phyloP scores from a whole-genome alignment of 345 rosid genomes.

The Arabidopsis thaliana region TAIR10.1 NC_003074.8:22252501-22253000 shows the following conservation, averaged over 20 bases:
- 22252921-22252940: too few relatives aligned
- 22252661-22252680: slow-evolving; percentile 40
- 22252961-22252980: too few relatives aligned
- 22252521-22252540: neutral
- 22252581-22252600: neutral
- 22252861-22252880: neutral
- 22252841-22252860: neutral
- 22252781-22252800: neutral
- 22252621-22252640: slow-evolving; percentile 31
- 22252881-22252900: neutral
- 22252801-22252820: slow-evolving; percentile 16
- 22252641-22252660: slow-evolving; percentile 41
- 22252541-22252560: neutral
- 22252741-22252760: slow-evolving; percentile 21
- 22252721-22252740: slow-evolving; percentile 9
- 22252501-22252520: slow-evolving; percentile 49
- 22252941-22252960: too few relatives aligned
- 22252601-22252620: slow-evolving; percentile 42
- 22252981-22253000: too few relatives aligned
- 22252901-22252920: neutral
- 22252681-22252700: slow-evolving; percentile 51
- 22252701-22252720: slow-evolving; percentile 42
- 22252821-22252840: neutral
- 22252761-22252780: slow-evolving; percentile 18
- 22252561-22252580: neutral